A percentile compares a stretch with the other conserved stretches of the same genome.
phyloP scores from a whole-genome alignment of 352 stramenopile species.

The Hyphochytrium catenoides region DNA sequence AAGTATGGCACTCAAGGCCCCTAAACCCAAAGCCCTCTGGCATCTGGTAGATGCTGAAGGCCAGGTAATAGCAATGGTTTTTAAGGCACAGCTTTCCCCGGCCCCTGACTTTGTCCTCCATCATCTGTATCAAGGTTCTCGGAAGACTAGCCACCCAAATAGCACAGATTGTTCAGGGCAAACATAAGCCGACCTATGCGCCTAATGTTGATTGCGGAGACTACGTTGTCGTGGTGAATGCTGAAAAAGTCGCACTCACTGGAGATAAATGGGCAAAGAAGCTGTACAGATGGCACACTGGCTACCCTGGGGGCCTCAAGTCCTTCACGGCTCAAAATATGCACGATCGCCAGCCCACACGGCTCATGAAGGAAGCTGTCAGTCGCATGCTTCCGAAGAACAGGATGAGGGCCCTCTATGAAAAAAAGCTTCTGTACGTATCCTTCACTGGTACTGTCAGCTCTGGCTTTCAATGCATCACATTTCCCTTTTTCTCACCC shows the following conservation, averaged over 20 bases:
- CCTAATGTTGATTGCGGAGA: slow-evolving; percentile 94
- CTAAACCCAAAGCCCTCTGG: no score
- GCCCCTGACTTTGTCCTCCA: no score
- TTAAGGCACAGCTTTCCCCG: no score
- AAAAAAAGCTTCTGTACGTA: slow-evolving; percentile 59
- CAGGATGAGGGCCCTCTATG: slow-evolving; percentile 76
- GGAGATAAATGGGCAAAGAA: slow-evolving; percentile 92
- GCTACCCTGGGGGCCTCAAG: slow-evolving; percentile 89
- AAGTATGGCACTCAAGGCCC: no score
- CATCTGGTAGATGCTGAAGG: no score
- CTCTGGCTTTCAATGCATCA: background rate
- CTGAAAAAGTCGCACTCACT: slow-evolving; percentile 79
- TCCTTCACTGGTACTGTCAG: no score
- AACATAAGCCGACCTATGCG: slow-evolving; percentile 96
- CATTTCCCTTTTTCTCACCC: no score
- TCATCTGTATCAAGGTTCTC: no score
- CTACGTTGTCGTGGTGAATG: slow-evolving; percentile 91
- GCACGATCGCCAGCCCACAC: slow-evolving; percentile 77
- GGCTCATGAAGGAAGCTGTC: slow-evolving; percentile 84
- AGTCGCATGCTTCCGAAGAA: slow-evolving; percentile 95
- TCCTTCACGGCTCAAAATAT: slow-evolving; percentile 77
- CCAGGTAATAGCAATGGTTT: no score
- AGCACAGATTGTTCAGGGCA: slow-evolving; percentile 83
- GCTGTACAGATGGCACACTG: slow-evolving; percentile 94
- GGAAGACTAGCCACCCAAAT: slow-evolving; percentile 86